These are phyloP conservation scores for Colletotrichum sp. DNA, from an alignment of 2,329 filamentous ascomycete species.

Conservation along the genomic window DNA sequence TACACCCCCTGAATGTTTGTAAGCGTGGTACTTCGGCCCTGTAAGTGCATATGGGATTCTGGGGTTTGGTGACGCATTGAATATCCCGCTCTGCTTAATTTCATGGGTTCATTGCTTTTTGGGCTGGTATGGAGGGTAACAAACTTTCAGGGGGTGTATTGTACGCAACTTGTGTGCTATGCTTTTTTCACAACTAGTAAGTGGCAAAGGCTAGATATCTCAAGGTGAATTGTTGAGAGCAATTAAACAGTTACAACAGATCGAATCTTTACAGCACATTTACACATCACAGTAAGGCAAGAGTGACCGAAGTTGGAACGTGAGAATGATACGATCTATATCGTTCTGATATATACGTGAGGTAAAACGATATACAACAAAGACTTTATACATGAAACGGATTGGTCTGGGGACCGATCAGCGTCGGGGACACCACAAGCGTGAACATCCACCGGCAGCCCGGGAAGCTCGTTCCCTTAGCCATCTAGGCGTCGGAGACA, in stretches of 20 bases:
- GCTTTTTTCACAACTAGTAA: not conserved
- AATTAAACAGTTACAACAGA: fast-evolving
- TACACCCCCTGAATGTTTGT: too few species aligned
- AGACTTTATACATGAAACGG: constrained; percentile 19
- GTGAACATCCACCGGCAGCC: not conserved
- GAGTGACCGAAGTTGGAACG: not conserved
- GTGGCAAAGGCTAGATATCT: fast-evolving
- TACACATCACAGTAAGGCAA: too few species aligned
- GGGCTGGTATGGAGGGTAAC: too few species aligned
- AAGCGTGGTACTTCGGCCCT: too few species aligned
- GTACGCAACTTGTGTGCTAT: not conserved
- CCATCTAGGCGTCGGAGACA: not conserved
- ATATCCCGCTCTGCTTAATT: too few species aligned
- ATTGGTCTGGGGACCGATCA: not conserved
- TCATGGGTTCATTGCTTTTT: too few species aligned
- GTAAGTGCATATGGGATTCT: too few species aligned
- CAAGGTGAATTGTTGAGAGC: not conserved
- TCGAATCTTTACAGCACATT: not conserved
- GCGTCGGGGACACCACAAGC: not conserved
- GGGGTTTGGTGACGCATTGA: too few species aligned
- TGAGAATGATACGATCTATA: constrained; percentile 13
- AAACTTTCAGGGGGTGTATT: too few species aligned
- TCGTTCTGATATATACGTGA: constrained; percentile 14
- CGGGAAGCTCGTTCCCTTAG: not conserved
- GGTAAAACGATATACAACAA: constrained; percentile 15